Percentiles rank a stretch among this genome's conserved stretches.
phyloP scores from a whole-genome alignment of 352 stramenopile species.

The Peronospora belbahrii region DNA sequence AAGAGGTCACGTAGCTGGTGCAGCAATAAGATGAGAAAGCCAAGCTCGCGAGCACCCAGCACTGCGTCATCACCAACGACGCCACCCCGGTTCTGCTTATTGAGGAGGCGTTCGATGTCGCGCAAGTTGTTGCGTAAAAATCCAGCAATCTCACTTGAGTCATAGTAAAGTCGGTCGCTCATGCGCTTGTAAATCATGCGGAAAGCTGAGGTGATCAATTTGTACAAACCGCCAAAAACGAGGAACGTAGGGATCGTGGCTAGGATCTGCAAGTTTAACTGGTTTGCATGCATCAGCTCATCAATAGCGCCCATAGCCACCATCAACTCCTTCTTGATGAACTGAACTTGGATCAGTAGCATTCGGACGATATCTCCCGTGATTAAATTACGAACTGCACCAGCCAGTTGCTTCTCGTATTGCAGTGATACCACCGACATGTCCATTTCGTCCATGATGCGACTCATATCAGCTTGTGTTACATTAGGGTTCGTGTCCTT shows the following conservation, averaged over 20 bases:
- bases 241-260: constrained; percentile 82
- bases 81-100: constrained; percentile 59
- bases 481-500: constrained; percentile 63
- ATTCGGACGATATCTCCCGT: constrained; percentile 82
- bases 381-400: constrained; percentile 70
- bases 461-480: constrained; percentile 28
- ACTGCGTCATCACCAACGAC: constrained; percentile 27
- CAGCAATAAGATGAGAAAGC: constrained; percentile 62
- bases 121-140: constrained; percentile 75
- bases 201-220: constrained; percentile 43
- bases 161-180: constrained; percentile 73
- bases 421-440: constrained; percentile 71
- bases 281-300: constrained; percentile 83
- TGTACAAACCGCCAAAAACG: constrained; percentile 67
- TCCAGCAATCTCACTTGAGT: constrained; percentile 60
- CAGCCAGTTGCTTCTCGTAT: constrained; percentile 58
- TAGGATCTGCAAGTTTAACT: constrained; percentile 82
- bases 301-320: constrained; percentile 83
- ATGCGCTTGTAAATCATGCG: constrained; percentile 70
- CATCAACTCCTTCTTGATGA: constrained; percentile 88
- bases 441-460: constrained; percentile 56
- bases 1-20: constrained; percentile 74
- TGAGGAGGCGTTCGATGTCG: constrained; percentile 78
- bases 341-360: constrained; percentile 84
- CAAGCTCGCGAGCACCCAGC: constrained; percentile 58